Base-by-base conservation (phyloP, 305 asterid species). In the Vinca major region DNA sequence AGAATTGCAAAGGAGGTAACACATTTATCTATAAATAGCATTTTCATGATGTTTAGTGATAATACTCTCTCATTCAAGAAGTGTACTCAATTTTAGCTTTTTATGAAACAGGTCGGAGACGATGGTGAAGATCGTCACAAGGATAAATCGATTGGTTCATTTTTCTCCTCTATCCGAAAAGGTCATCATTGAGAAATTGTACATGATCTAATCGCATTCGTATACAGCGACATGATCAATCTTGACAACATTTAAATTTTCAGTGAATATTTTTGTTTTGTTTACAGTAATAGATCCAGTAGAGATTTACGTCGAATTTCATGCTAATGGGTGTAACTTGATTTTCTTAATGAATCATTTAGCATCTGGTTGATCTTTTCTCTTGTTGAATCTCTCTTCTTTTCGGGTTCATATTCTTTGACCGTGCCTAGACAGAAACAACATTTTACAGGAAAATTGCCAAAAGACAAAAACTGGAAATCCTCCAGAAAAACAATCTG, bases 1-100 rank as follows among this genome's bases (percentile, higher is more conserved):
- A 83, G 78, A 77, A 75, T 88, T 43, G 73, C 86, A 3, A 87
- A 87, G 82, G 98, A 90, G 95, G 97, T 90, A 13, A 62, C 16
- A 21, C 19, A 45, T 64, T 39, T 7, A 60, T 36, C 17, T 54
- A 1, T 36, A 11, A 3, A 11, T 26, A 51, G 2, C 40, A 53
- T 9, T 19, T 71, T 51, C 12, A 7, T 21, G 20, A 26, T 52
- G 2, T 19, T 5, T 43, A n/a, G 11, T 3, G 33, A 26, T 43
- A 9, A 41, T 41, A 41, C 8, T 41, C 5, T 70, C 26, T 17
- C 16, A 49, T 37, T 41, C 3, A 6, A 62, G 67, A 4, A 20
- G 8, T 16, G 13, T 16, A 50, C 45, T 48, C 4, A 57, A 17
- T 1, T 61, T 51, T 49, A 37, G 61, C 61, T 66, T 43, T 39